Conservation (phyloP, 192 early-diverging fungal genomes). For the Backusella psychrophila region DNA sequence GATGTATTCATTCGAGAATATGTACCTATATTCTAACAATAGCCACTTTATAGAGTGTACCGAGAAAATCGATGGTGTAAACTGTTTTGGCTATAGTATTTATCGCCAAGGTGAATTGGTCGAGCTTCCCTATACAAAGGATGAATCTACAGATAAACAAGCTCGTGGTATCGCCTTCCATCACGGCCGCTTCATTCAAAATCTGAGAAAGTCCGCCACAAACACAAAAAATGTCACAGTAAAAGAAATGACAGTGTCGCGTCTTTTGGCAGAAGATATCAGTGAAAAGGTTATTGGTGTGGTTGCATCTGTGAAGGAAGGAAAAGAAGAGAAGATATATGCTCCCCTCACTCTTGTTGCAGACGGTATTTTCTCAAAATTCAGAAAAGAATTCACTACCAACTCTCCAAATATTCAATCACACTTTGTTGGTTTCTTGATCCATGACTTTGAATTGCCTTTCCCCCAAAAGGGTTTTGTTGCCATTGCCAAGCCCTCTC, state of each 20-base stretch:
- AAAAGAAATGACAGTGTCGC: constrained; percentile 72
- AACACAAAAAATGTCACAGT: constrained; percentile 58
- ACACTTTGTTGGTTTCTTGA: constrained; percentile 48
- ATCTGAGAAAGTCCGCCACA: constrained; percentile 68
- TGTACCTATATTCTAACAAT: not conserved
- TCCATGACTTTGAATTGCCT: constrained; percentile 74
- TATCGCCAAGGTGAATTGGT: constrained; percentile 48
- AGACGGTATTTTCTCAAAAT: constrained; percentile 95
- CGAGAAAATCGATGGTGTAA: constrained; percentile 82
- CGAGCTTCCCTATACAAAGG: constrained; percentile 68
- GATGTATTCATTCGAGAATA: not conserved
- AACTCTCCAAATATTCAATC: constrained; percentile 42
- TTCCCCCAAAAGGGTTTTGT: constrained; percentile 91
- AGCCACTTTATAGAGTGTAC: constrained; percentile 55
- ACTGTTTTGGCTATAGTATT: constrained; percentile 86
- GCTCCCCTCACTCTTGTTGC: constrained; percentile 85
- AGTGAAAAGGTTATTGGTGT: constrained; percentile 59
- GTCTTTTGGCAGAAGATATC: constrained; percentile 28
- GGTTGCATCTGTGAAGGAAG: constrained; percentile 13
- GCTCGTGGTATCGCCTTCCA: constrained; percentile 83
- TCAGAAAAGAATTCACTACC: constrained; percentile 71
- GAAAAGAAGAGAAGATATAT: constrained; percentile 33
- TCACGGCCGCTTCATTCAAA: constrained; percentile 91
- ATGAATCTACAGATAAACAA: constrained; percentile 44
- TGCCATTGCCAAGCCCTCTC: constrained; percentile 78